Evolutionary conservation across 805 yeast genomes (phyloP).

Genomic region (Ogataea pilisensis): DNA sequence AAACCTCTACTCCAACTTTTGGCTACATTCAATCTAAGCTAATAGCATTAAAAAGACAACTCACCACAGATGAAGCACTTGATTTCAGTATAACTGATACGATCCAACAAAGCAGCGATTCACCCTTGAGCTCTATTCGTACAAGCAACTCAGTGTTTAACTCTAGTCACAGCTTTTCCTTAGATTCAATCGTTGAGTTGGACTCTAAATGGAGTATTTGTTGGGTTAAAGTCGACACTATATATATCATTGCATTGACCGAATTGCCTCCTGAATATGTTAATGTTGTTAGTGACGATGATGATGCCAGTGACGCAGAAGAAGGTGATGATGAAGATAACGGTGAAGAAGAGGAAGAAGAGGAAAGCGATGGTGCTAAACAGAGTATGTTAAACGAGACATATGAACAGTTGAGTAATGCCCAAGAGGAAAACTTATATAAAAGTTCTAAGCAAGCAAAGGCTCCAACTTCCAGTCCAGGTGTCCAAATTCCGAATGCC

Average conservation of each 20-base stretch:
- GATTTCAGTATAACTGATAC: neutral
- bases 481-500: constrained; percentile 10
- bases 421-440: too few relatives aligned
- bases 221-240: constrained; percentile 24
- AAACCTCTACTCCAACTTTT: constrained; percentile 26
- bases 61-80: constrained; percentile 5
- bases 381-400: too few relatives aligned
- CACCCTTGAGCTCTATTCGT: neutral
- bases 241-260: constrained; percentile 19
- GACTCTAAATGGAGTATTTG: constrained; percentile 29
- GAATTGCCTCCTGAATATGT: constrained; percentile 10
- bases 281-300: constrained; percentile 31
- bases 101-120: too few relatives aligned
- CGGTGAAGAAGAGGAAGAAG: too few relatives aligned
- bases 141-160: constrained; percentile 9
- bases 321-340: constrained; percentile 21
- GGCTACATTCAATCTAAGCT: constrained; percentile 23
- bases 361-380: constrained; percentile 7
- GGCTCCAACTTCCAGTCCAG: constrained; percentile 5
- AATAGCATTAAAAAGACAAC: constrained; percentile 12
- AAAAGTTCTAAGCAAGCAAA: too few relatives aligned
- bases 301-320: constrained; percentile 23
- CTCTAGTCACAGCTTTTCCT: constrained; percentile 21
- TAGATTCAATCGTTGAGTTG: constrained; percentile 26
- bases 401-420: too few relatives aligned